phyloP scores from a whole-genome alignment of 495 filamentous ascomycete genomes.

The Talaromyces adpressus region DNA sequence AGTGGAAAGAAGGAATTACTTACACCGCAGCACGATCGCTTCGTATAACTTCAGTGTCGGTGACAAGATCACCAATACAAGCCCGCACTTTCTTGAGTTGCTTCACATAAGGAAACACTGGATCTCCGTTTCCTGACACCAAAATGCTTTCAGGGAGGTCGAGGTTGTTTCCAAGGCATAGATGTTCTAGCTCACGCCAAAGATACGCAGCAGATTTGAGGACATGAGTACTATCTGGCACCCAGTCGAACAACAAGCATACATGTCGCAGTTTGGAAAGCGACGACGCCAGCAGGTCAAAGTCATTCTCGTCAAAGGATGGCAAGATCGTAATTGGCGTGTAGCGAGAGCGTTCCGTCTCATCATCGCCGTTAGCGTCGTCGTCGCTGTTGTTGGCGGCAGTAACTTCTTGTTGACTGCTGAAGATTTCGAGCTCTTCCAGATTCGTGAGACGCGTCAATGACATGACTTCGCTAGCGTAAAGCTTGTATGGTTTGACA shows the following conservation, averaged over 20 bases:
- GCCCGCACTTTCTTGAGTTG: neutral
- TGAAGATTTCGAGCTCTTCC: neutral
- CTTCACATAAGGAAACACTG: neutral
- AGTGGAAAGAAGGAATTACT: neutral
- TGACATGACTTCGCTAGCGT: neutral
- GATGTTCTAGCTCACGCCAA: neutral
- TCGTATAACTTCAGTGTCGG: neutral
- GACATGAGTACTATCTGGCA: neutral
- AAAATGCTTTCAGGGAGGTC: neutral
- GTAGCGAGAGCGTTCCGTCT: neutral
- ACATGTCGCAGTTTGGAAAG: neutral
- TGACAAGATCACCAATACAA: neutral
- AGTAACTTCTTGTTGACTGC: neutral
- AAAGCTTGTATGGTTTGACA: neutral
- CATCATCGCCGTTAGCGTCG: neutral
- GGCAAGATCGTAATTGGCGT: neutral
- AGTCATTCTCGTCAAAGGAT: neutral
- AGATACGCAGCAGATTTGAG: neutral
- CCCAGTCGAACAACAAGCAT: conserved; percentile 3
- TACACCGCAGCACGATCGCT: neutral
- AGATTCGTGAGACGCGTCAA: neutral
- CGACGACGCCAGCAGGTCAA: neutral
- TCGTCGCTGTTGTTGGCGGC: neutral
- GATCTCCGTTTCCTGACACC: neutral
- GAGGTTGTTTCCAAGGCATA: conserved; percentile 2